Conservation (phyloP, 2,329 filamentous ascomycete species). For the Beauveria pseudobassiana region DNA sequence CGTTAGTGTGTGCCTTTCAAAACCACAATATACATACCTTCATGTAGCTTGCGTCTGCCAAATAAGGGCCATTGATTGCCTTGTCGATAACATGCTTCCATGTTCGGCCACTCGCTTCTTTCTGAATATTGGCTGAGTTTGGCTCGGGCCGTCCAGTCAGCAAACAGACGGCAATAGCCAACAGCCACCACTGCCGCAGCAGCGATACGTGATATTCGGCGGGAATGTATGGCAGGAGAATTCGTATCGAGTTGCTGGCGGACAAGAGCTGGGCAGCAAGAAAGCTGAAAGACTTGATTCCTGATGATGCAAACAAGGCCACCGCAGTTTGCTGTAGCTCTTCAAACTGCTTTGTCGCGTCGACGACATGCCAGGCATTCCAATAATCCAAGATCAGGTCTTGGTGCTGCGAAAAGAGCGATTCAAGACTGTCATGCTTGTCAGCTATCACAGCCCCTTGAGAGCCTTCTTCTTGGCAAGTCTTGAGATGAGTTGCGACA, state of each 20-base stretch:
- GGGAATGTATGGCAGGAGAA: constrained; percentile 73
- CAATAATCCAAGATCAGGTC: constrained; percentile 74
- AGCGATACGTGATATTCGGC: constrained; percentile 63
- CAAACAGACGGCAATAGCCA: constrained; percentile 72
- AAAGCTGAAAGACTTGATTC: constrained; percentile 65
- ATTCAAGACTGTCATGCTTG: constrained; percentile 55
- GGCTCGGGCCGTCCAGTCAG: constrained; percentile 66
- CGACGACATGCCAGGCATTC: constrained; percentile 72
- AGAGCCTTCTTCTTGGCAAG: constrained; percentile 64
- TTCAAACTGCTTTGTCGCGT: constrained; percentile 68
- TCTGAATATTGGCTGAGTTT: constrained; percentile 53
- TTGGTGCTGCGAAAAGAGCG: constrained; percentile 62
- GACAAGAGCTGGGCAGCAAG: constrained; percentile 77
- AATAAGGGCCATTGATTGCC: constrained; percentile 60
- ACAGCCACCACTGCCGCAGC: constrained; percentile 83
- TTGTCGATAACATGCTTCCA: constrained; percentile 73
- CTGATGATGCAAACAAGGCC: constrained; percentile 52
- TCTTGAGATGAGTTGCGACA: constrained; percentile 63
- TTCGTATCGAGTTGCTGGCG: constrained; percentile 79
- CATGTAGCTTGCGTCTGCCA: constrained; percentile 74
- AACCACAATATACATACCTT: constrained; percentile 44
- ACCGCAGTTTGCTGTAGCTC: constrained; percentile 58
- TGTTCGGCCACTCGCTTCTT: constrained; percentile 52
- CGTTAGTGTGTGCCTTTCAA: constrained; percentile 3
- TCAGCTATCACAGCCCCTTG: constrained; percentile 54